phyloP scores from a whole-genome alignment of 1,284 basidiomycete species.

The Papiliotrema fonsecae region DNA sequence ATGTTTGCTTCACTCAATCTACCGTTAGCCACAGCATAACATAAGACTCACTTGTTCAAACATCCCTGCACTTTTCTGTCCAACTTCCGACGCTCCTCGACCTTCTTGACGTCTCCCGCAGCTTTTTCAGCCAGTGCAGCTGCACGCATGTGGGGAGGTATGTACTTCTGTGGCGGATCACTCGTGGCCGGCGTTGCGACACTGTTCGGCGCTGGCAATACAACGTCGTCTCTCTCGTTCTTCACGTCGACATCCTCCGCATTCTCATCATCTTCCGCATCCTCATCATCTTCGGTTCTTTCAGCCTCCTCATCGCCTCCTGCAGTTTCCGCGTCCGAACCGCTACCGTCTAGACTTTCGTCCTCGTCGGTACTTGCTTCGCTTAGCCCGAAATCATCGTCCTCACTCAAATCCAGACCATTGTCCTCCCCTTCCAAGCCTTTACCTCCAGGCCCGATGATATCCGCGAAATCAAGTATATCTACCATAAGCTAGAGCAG shows the following conservation, averaged over 20 bases:
- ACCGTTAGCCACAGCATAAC: constrained; percentile 5
- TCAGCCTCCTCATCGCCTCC: constrained; percentile 15
- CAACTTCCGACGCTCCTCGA: constrained; percentile 62
- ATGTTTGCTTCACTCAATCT: constrained; percentile 92
- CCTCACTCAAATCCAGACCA: constrained; percentile 9
- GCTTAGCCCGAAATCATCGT: constrained; percentile 9
- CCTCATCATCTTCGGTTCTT: constrained; percentile 4
- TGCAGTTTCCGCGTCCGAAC: constrained; percentile 12
- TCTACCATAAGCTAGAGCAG: constrained; percentile 43
- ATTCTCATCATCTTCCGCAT: constrained; percentile 8
- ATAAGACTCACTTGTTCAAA: constrained; percentile 65
- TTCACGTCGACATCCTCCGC: constrained; percentile 14
- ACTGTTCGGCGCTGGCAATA: constrained; percentile 6
- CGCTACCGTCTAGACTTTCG: constrained; percentile 9
- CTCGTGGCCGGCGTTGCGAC: background rate
- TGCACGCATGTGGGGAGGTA: constrained; percentile 53
- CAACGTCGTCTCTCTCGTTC: constrained; percentile 11
- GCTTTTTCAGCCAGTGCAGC: constrained; percentile 43
- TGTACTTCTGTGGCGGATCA: constrained; percentile 43
- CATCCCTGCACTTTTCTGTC: constrained; percentile 78
- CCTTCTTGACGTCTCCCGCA: constrained; percentile 37
- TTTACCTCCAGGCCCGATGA: constrained; percentile 30
- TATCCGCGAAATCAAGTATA: constrained; percentile 51
- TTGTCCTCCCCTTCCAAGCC: constrained; percentile 12
- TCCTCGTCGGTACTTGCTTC: constrained; percentile 15